Conservation (phyloP, 2,329 filamentous ascomycete genomes). For the Scedosporium apiospermum region DNA sequence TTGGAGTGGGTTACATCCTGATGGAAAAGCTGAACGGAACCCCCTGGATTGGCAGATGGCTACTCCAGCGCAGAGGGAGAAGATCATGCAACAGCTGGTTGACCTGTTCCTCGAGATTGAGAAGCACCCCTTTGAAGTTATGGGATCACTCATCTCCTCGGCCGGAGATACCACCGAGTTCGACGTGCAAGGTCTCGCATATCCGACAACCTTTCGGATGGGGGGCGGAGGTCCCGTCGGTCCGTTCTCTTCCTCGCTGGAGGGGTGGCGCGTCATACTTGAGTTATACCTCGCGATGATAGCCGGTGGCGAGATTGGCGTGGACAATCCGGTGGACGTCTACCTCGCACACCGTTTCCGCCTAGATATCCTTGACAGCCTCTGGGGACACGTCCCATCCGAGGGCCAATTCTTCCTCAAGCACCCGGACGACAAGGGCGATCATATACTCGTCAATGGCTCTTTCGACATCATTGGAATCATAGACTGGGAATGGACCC, state of each 20-base stretch:
- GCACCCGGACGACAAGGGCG: constrained; percentile 34
- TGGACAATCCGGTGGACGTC: constrained; percentile 11
- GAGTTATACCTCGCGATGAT: constrained; percentile 16
- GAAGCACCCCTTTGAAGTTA: constrained; percentile 18
- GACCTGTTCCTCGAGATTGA: constrained; percentile 22
- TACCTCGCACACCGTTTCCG: constrained; percentile 10
- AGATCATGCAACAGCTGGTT: constrained; percentile 19
- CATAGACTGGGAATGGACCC: constrained; percentile 33
- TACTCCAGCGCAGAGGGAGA: constrained; percentile 17
- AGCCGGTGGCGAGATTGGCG: constrained; percentile 15
- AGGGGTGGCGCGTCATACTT: constrained; percentile 11
- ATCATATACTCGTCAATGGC: constrained; percentile 31
- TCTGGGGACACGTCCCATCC: neutral
- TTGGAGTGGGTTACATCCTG: constrained; percentile 29
- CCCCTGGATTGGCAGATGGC: constrained; percentile 24
- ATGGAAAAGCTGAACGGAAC: constrained; percentile 28
- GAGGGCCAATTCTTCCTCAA: constrained; percentile 23
- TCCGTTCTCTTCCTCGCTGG: constrained; percentile 16
- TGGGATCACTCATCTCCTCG: constrained; percentile 15
- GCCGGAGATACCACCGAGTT: neutral
- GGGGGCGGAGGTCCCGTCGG: constrained; percentile 10
- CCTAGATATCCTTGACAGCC: neutral
- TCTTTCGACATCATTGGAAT: constrained; percentile 30
- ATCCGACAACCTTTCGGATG: constrained; percentile 10
- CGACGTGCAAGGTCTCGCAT: constrained; percentile 11